Base-by-base conservation (phyloP, 805 yeast species). In the Candida ficus region DNA sequence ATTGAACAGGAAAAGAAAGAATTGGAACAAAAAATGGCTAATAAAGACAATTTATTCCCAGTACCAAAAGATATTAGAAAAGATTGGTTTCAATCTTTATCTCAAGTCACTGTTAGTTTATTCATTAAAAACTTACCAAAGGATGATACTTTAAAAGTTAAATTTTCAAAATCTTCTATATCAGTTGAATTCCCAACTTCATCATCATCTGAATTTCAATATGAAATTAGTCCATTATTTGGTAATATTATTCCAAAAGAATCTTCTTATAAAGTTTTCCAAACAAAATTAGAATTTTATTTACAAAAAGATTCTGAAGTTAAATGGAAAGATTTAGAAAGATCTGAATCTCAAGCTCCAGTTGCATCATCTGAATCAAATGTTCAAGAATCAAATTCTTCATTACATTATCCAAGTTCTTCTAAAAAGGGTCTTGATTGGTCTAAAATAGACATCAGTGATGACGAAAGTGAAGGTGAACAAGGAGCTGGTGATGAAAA, bases 41-140 rank as follows among this genome's bases (percentile, higher is more conserved):
- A 48, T 35, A 49, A 54, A 22, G 51, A 50, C 31, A 53, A 50
- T 29, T 14, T 53, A 10, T 49, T 36, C 31, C 57, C 59, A 32
- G 38, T 19, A 3, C 34, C 53, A 43, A 52, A 67, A 47, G 56
- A 59, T 48, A 59, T 71, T 29, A 71, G 71, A 51, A 62, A 65
- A n/a, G 90, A 84, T 48, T 84, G 83, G 79, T 91, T 80, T 62
- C 96, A 93, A 59, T 70, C 80, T 13, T 52, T 64, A 9, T 64
- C 64, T 1, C 57, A 59, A 4, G 75, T 89, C 12, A 78, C 80
- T 1, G 66, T 90, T 22, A 77, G 91, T 2, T 62, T 91, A 7
- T 91, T 82, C 54, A 77, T 86, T 35, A 80, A 83, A 45, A 73
- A 73, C 30, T 73, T 87, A 14, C 79, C 82, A 8, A 56, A 68